Base-by-base conservation (phyloP, 2,329 filamentous ascomycete species). In the Neoascochyta sp. region DNA sequence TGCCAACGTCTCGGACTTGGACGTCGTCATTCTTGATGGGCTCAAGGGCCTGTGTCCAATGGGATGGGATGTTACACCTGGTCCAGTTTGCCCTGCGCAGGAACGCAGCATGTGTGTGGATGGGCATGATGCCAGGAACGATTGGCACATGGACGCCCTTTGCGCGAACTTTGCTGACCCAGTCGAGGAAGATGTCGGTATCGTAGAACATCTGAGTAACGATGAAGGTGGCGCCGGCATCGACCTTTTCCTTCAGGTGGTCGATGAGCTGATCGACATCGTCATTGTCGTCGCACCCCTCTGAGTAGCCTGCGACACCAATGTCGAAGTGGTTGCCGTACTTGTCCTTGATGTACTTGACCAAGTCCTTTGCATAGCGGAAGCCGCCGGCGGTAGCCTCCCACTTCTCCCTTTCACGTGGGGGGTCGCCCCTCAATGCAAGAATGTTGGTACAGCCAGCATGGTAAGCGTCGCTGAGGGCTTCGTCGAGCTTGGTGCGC, bases 121-220 rank as follows among this genome's bases (percentile, higher is more conserved):
- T 96, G 1, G 86, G 86, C 83, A 93, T 90, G 57, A 90, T 90
- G 14, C 87, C 88, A 3, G 85, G 84, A 27, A 93, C 76, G 46
- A 94, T 92, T 10, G 86, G 86, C 17, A 92, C 72, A 15, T 69
- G 81, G 56, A 98, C 90, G 26, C 92, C 92, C 54, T 79, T 81
- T 29, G 81, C 86, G 27, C 89, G 83, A 36, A 90, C 88, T 60
- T 86, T 92, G 47, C 77, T 72, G 20, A 93, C 84, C 92, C 92
- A 98, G 30, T 81, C 76, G 31, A 96, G 67, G 66, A 98, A 98
- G 59, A 92, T 90, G 55, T 98, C 90, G 27, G 80, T 89, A 56
- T 98, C 90, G 70, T 98, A 98, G 68, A 96, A 96, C 92, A 98
- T 98, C 68, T 98, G 92, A 0, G 92, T 96, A 31, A 98, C 86